Evolutionary conservation across 2,329 filamentous ascomycete genomes (phyloP), one percentile per base, ranked within the genome.

Genomic region (Aspergillus spinulosporus): DNA sequence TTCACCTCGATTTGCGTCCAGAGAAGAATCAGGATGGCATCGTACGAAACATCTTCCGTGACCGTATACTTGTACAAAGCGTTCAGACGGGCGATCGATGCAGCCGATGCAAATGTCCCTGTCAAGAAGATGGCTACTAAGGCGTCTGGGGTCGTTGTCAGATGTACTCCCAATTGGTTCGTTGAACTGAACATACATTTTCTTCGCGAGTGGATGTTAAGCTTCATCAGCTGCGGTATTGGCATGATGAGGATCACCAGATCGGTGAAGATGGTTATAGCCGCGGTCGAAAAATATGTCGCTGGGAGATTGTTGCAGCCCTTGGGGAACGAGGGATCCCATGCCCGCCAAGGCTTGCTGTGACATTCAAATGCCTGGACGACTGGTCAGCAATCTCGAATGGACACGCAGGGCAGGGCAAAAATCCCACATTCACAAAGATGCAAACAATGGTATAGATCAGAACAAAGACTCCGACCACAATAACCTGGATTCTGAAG

Each of bases 401-500:
- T n/a, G 21, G 2, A 28, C 21, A 21, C 21, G 21, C 21, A 21
- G 21, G 21, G 21, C 21, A 21, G 15, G 12, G 28, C 8, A 3
- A 5, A 34, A 6, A 12, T 21, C 54, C 9, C 48, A 60, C 58
- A 36, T 52, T 53, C 4, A 54, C 50, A 15, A 57, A 57, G 9
- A 57, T 49, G 4, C 45, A 47, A 26, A 54, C 29, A 15, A 58
- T 48, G 29, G 56, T 58, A 31, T 54, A 58, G 4, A 58, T 5
- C 11, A 51, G 9, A n/a, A 59, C 52, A 21, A 61, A 47, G 7
- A 42, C 21, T 7, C 31, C 53, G 2, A 58, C 49, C n/a, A 68
- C 69, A 47, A 76, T 75, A 5, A 68, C 58, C 15, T 63, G 55
- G 12, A 58, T 49, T 29, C 66, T 60, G 48, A 68, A 69, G 29